Base-by-base conservation (phyloP, 176 grass and related monocot genomes). In the Zoysia pacifica region DNA sequence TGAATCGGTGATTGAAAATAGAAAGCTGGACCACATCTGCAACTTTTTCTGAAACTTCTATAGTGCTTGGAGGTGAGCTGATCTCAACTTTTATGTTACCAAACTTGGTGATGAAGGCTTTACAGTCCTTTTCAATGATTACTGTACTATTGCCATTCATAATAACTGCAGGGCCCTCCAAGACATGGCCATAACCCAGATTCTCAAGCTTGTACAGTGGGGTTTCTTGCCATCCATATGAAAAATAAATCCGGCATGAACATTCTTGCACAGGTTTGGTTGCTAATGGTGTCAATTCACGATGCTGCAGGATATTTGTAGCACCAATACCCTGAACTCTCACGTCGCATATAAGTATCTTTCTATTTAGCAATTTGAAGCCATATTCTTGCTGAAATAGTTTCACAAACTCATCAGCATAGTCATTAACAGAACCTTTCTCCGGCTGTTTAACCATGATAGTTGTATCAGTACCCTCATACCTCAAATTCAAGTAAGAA, bases 91-190 rank as follows among this genome's bases (percentile, higher is more conserved):
- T 98, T 91, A 98, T 91, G 83, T 98, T 98, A 43, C 92, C 95
- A 81, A 93, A 98, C 60, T 75, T 88, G 47, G 95, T 93, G 46
- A 98, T 92, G 28, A 81, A 28, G 65, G 95, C 92, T 53, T 83
- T 74, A 82, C 90, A 98, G 62, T 93, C 66, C 7, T 91, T 93
- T 67, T 98, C 95, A 75, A 94, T 76, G 14, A 98, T 94, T 62
- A 98, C 85, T 1, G 95, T 98, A 77, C 95, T 98, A 81, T 94
- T 98, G 3, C 95, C 95, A 73, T 98, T 98, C 92, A 98, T 98
- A 52, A 98, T 93, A 75, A 94, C 91, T 80, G 88, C 86, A 85
- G 95, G 95, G 36, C 92, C 95, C 42, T 72, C 52, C 63, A 97
- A 73, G 15, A 85, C 45, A 82, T 93, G 87, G 3, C 92, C 92